phyloP scores from a whole-genome alignment of 129 eudicot species.

The Saposhnikovia divaricata region DNA sequence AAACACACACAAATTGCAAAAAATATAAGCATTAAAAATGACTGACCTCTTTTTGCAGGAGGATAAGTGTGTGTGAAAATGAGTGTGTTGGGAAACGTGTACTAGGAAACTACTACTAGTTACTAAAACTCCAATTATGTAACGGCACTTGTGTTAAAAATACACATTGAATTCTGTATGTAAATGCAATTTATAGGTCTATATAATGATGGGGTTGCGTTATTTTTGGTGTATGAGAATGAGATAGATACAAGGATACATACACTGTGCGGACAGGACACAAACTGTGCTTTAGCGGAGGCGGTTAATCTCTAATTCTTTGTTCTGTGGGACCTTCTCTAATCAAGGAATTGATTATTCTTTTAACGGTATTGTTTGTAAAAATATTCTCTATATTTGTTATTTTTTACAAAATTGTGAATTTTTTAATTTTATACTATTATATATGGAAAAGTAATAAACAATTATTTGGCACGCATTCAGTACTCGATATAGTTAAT shows the following conservation, averaged over 20 bases:
- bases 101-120: neutral
- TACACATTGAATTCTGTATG: neutral
- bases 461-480: too few relatives aligned
- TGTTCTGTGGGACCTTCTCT: neutral
- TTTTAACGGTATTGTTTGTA: too few relatives aligned
- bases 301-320: neutral
- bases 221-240: neutral
- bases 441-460: too few relatives aligned
- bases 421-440: too few relatives aligned
- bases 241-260: neutral
- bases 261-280: slow-evolving; percentile 11
- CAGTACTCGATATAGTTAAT: too few relatives aligned
- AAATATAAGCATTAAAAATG: neutral
- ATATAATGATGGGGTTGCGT: slow-evolving; percentile 5
- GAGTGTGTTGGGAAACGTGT: slow-evolving; percentile 1
- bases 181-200: neutral
- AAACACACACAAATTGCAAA: neutral
- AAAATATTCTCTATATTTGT: too few relatives aligned
- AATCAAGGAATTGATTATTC: too few relatives aligned
- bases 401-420: too few relatives aligned
- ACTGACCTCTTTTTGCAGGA: neutral
- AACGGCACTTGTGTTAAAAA: neutral
- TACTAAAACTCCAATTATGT: neutral
- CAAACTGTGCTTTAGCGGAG: neutral
- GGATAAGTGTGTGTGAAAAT: neutral